Base-by-base conservation (phyloP, 805 yeast genomes). In the Metschnikowia sp. region DNA sequence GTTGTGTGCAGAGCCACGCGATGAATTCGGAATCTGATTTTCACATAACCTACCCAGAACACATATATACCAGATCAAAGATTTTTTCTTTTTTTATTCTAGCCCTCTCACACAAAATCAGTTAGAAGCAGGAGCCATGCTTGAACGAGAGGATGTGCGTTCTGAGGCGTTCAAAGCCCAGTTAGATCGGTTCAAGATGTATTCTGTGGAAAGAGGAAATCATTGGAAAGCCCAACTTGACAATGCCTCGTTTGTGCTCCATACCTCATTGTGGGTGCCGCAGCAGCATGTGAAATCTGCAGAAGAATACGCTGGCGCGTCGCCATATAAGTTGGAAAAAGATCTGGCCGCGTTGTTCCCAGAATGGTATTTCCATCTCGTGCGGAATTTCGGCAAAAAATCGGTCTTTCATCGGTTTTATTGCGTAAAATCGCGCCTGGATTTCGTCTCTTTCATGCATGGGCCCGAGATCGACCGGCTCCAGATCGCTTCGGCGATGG, bases 301-400 rank as follows among this genome's bases (percentile, higher is more conserved):
- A n/a, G 38, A 36, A 11, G 46, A 43, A 12, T 37, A 37, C 28
- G 22, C 9, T 10, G n/a, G 8, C 18, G 41, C 32, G 29, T 13
- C 42, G 42, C 46, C 46, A 10, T 43, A 43, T 28, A 36, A 36
- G 31, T 13, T 43, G 15, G 46, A 43, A 32, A 37, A 38, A 32
- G 13, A 37, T 28, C 9, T 4, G 12, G 37, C 46, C n/a, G 46
- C 32, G 5, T 32, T 43, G 10, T 43, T 43, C 15, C 46, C 46
- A 2, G 46, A 43, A 37, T 43, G 46, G 46, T 43, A 43, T 38
- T 43, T 43, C 19, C 22, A 15, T 8, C 41, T 43, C 28, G 10
- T 43, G 11, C 46, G 41, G 19, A 37, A 43, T 22, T 43, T 43
- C 28, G 31, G 42, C 22, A 32, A 22, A 10, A 36, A 36, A 15